Evolutionary conservation across 495 filamentous ascomycete genomes (phyloP), one percentile per base, ranked within the genome.

Genomic region (Alectoria sarmentosa): DNA sequence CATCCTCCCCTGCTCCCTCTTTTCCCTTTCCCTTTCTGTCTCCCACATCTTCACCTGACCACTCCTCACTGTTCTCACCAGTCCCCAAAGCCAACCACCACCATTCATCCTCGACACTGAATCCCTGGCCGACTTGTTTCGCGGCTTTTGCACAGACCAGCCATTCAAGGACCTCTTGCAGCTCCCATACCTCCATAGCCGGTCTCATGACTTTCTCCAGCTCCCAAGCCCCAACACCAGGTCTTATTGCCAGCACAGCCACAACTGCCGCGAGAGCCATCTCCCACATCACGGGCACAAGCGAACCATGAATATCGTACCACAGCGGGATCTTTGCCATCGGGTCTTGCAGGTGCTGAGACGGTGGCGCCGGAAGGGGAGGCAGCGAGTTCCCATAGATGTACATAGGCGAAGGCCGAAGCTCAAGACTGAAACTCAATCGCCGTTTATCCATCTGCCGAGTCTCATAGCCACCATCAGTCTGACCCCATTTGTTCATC

Each of bases 231-330:
- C 73, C 79, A 61, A 86, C 76, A 1, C 86, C 84, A 1, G 88
- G 82, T 30, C 88, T 77, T 8, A 81, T 78, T 1, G 85, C 83
- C 19, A 92, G 63, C 48, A 81, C 79, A 26, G 85, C 77, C 13
- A 86, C 65, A 17, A 90, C 76, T 26, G 84, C 80, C 13, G 79
- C 80, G 17, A 90, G 73, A 11, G 84, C 81, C 69, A 82, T 75
- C 4, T 84, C 76, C 92, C 92, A 96, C 46, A 88, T 75, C 9
- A 79, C 74, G 4, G 65, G 67, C 42, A 89, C 80, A 17, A 91
- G 73, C 13, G 81, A 73, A 1, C 83, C 85, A 59, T 90, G 84
- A 56, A 96, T 88, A 73, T 91, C 90, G 65, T 83, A 84, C 92
- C 92, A 96, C 34, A 92, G 74, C 0, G 92, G 92, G 26, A 90